Evolutionary conservation across 306 rosid genomes (phyloP), one percentile per base, ranked within the genome.

Genomic region (Cucurbita maxima): DNA sequence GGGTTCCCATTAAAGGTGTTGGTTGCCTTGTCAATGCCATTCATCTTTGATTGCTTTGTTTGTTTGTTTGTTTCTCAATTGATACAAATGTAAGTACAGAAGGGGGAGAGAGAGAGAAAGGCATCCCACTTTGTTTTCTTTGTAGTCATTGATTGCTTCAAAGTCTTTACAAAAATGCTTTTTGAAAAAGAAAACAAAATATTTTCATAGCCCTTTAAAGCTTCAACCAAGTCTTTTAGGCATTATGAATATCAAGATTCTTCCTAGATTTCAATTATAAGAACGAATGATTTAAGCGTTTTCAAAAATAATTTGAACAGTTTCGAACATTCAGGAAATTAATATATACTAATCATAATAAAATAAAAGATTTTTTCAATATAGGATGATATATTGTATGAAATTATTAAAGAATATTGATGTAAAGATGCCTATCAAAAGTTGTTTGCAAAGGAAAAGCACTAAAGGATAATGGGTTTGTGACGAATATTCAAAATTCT

Each of bases 1-100:
- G 83, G 54, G 75, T 73, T 85, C 80, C 69, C 76, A 81, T 71
- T 80, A 80, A 48, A 44, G 36, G 80, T 75, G 71, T 78, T 78
- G 54, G 56, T 64, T 82, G 79, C 71, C 78, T 81, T 70, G 45
- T 81, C 79, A 78, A 79, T 53, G 50, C 5, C 63, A 13, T 58
- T 74, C 58, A 25, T 62, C 62, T 73, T 58, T 52, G n/a, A 50
- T 79, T 72, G 18, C 52, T 68, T 48, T 64, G 44, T 58, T 76
- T n/a, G 38, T 72, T 58, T 75, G 70, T 72, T 63, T 75, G 70
- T 75, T 51, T 78, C 50, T 82, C 80, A 59, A 75, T 76, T 43
- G 58, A 69, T 69, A 47, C 44, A 45, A 52, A 8, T 48, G 52
- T 14, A 41, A 58, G 38, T 58, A 73, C 34, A n/a, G 7, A 15